Conservation (phyloP, 768 basidiomycete species). For the Dentipellis fragilis region DNA sequence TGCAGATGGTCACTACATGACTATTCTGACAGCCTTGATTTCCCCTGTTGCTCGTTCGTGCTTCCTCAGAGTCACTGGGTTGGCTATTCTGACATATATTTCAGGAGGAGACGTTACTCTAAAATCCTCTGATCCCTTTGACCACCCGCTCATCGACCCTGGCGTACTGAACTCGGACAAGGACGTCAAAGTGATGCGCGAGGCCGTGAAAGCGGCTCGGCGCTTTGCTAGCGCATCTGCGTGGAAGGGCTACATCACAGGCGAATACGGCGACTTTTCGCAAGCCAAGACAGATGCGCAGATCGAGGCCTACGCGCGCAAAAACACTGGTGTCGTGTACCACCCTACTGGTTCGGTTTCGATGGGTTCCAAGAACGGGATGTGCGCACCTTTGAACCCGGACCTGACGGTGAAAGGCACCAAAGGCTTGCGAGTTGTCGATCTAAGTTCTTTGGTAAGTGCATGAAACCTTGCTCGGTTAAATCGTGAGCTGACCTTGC, state of each 20-base stretch:
- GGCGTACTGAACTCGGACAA: constrained; percentile 2
- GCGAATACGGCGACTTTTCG: background rate
- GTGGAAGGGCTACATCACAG: constrained; percentile 2
- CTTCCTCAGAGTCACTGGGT: background rate
- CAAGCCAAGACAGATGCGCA: constrained; percentile 8
- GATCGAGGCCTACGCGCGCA: constrained; percentile 13
- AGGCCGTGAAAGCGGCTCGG: constrained; percentile 3
- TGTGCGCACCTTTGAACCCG: constrained; percentile 32
- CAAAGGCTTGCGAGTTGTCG: constrained; percentile 5
- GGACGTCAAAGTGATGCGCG: constrained; percentile 3
- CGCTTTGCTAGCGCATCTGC: constrained; percentile 2
- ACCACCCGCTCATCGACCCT: constrained; percentile 7
- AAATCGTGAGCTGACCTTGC: background rate
- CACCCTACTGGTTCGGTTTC: constrained; percentile 27
- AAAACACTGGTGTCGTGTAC: constrained; percentile 10
- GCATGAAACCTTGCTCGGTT: background rate
- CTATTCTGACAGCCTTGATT: constrained; percentile 9
- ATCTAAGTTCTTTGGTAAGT: constrained; percentile 6
- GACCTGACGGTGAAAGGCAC: constrained; percentile 8
- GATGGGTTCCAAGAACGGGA: constrained; percentile 24
- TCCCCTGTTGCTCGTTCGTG: constrained; percentile 17
- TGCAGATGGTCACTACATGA: constrained; percentile 13
- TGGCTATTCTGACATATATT: background rate
- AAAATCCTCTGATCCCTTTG: background rate
- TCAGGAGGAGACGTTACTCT: constrained; percentile 10